phyloP scores from a whole-genome alignment of 2,329 filamentous ascomycete genomes.

The Fusarium brachygibbosum region DNA sequence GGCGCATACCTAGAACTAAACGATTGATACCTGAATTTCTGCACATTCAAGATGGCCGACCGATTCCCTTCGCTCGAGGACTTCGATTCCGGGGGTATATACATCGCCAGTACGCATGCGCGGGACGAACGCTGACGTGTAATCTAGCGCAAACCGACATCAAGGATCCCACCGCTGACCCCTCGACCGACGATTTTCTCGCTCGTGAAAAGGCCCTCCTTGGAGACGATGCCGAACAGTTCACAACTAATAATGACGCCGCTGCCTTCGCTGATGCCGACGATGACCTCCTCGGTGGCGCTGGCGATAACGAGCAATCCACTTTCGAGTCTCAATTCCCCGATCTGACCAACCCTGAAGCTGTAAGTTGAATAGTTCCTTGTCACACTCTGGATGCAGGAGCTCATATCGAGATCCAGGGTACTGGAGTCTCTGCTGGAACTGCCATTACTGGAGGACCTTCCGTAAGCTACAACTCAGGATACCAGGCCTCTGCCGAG shows the following conservation, averaged over 20 bases:
- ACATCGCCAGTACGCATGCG: slow-evolving; percentile 30
- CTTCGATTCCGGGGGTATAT: slow-evolving; percentile 75
- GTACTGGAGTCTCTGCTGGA: slow-evolving; percentile 49
- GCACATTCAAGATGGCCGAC: slow-evolving; percentile 73
- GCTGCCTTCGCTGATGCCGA: slow-evolving; percentile 73
- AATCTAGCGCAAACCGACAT: slow-evolving; percentile 75
- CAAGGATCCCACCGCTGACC: slow-evolving; percentile 68
- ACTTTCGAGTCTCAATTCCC: slow-evolving; percentile 92
- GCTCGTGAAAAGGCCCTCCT: slow-evolving; percentile 90
- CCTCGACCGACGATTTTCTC: slow-evolving; percentile 85
- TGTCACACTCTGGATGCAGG: background rate
- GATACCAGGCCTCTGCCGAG: slow-evolving; percentile 68
- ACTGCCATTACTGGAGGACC: slow-evolving; percentile 79
- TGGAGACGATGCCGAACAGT: slow-evolving; percentile 93
- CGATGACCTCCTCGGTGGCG: slow-evolving; percentile 80
- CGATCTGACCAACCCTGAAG: slow-evolving; percentile 69
- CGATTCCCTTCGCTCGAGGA: slow-evolving; percentile 84
- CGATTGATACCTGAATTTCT: slow-evolving; percentile 2
- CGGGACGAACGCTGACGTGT: slow-evolving; percentile 37
- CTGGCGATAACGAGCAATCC: slow-evolving; percentile 66
- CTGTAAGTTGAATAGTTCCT: slow-evolving; percentile 48
- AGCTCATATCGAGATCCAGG: slow-evolving; percentile 46
- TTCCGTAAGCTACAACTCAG: slow-evolving; percentile 73
- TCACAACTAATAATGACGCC: slow-evolving; percentile 81
- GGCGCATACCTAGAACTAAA: slow-evolving; percentile 4